phyloP scores from a whole-genome alignment of 2,329 filamentous ascomycete species.

The Didymosphaeria variabile region DNA sequence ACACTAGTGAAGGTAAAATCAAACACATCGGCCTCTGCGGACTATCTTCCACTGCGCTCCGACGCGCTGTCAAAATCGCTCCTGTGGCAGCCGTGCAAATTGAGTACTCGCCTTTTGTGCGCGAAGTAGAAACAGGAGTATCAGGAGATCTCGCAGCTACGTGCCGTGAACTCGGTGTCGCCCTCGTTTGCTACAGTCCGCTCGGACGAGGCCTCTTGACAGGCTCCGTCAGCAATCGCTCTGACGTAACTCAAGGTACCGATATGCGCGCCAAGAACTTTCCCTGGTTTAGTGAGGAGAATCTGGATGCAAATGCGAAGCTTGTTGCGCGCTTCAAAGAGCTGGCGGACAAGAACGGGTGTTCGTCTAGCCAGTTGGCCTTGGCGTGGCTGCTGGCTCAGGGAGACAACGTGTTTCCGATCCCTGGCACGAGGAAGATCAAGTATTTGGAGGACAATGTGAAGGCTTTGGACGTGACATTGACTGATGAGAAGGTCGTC shows the following conservation, averaged over 20 bases:
- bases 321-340: slow-evolving; percentile 32
- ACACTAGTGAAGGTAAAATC: slow-evolving; percentile 53
- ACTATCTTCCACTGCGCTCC: slow-evolving; percentile 51
- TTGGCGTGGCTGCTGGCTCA: slow-evolving; percentile 43
- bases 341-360: slow-evolving; percentile 55
- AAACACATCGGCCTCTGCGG: slow-evolving; percentile 53
- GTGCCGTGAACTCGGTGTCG: slow-evolving; percentile 49
- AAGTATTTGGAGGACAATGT: slow-evolving; percentile 30
- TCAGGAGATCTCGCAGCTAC: slow-evolving; percentile 36
- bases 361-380: slow-evolving; percentile 65
- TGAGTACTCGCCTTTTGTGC: slow-evolving; percentile 57
- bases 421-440: slow-evolving; percentile 53
- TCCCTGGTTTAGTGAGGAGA: slow-evolving; percentile 52
- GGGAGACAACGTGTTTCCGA: slow-evolving; percentile 63
- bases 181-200: slow-evolving; percentile 40
- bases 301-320: slow-evolving; percentile 33
- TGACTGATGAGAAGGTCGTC: slow-evolving; percentile 26
- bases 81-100: slow-evolving; percentile 57
- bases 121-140: slow-evolving; percentile 50
- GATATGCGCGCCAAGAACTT: slow-evolving; percentile 17
- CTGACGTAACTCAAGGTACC: not conserved
- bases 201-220: slow-evolving; percentile 34
- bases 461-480: slow-evolving; percentile 17
- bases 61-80: slow-evolving; percentile 54
- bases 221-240: not conserved